Evolutionary conservation across 805 yeast species (phyloP).

Genomic region (Wickerhamiella allomyrinae): DNA sequence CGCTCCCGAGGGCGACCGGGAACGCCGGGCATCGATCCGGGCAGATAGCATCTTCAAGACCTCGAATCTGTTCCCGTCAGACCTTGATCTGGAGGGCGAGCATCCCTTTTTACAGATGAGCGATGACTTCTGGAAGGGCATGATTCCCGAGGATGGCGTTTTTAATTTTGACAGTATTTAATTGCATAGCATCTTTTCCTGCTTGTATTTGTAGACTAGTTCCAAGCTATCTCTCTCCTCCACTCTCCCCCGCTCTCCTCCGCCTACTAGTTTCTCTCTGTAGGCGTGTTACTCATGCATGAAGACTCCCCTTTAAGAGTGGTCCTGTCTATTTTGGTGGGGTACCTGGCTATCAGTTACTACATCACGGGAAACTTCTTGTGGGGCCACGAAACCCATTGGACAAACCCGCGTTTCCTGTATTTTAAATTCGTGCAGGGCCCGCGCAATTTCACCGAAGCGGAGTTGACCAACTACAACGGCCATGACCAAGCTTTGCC

Average conservation of each 20-base stretch:
- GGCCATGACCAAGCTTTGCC: constrained; percentile 38
- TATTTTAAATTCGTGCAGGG: constrained; percentile 18
- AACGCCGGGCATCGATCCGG: constrained; percentile 10
- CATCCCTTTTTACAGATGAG: constrained; percentile 41
- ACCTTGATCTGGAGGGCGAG: constrained; percentile 3
- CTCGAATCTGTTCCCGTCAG: constrained; percentile 1
- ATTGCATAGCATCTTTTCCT: neutral
- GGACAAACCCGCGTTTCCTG: constrained; percentile 32
- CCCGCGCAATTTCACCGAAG: constrained; percentile 28
- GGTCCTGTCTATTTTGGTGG: neutral
- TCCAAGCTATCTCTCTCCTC: neutral
- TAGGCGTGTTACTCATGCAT: neutral
- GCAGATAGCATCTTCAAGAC: constrained; percentile 20
- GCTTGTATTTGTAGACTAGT: too few relatives aligned
- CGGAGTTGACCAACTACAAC: constrained; percentile 34
- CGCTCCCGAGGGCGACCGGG: neutral
- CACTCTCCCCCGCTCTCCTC: neutral
- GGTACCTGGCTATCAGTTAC: constrained; percentile 2
- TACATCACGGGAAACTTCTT: constrained; percentile 39
- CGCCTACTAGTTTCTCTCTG: too few relatives aligned
- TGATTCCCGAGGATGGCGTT: constrained; percentile 18
- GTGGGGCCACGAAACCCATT: constrained; percentile 49
- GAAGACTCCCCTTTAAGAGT: neutral
- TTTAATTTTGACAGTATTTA: constrained; percentile 6
- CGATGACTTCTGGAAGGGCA: constrained; percentile 61